These are phyloP conservation scores for Fusarium cyanostomum DNA, from an alignment of 2,329 filamentous ascomycete species.

Conservation along the genomic window DNA sequence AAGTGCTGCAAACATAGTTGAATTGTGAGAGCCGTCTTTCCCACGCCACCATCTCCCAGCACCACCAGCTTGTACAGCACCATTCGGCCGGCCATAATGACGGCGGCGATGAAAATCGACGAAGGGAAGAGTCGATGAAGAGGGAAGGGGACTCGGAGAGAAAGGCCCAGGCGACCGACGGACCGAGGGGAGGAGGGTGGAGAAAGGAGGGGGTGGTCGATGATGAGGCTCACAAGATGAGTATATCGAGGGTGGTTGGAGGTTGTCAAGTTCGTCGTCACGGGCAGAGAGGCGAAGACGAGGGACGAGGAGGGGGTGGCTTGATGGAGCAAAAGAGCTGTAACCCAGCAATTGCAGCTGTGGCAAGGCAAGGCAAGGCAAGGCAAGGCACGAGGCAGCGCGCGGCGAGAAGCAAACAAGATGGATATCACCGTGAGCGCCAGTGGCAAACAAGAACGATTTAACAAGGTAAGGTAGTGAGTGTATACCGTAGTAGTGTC, in stretches of 20 bases:
- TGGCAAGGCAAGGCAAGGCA: constrained; percentile 29
- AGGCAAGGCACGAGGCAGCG: constrained; percentile 8
- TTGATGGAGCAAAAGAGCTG: constrained; percentile 43
- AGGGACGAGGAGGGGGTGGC: constrained; percentile 43
- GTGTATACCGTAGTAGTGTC: constrained; percentile 19
- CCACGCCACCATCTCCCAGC: constrained; percentile 91
- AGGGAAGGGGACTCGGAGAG: constrained; percentile 11
- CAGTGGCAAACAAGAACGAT: constrained; percentile 30
- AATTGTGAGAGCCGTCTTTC: constrained; percentile 93
- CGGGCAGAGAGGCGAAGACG: constrained; percentile 37
- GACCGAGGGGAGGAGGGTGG: constrained; percentile 22
- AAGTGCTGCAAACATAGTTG: constrained; percentile 99
- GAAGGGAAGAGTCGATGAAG: constrained; percentile 28
- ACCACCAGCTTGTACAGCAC: constrained; percentile 96
- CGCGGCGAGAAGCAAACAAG: constrained; percentile 16
- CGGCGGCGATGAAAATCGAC: constrained; percentile 39
- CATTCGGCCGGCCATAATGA: constrained; percentile 87
- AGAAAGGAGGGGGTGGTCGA: constrained; percentile 22
- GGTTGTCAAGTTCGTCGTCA: constrained; percentile 40
- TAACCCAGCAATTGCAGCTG: constrained; percentile 34
- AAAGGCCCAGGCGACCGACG: constrained; percentile 25
- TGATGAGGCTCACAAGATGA: constrained; percentile 34
- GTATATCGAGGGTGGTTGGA: constrained; percentile 33
- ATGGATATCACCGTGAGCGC: constrained; percentile 27
- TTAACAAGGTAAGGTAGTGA: constrained; percentile 18